These are phyloP conservation scores for Pseudocercospora cruenta DNA, from an alignment of 2,329 filamentous ascomycete species.

Conservation along the genomic window DNA sequence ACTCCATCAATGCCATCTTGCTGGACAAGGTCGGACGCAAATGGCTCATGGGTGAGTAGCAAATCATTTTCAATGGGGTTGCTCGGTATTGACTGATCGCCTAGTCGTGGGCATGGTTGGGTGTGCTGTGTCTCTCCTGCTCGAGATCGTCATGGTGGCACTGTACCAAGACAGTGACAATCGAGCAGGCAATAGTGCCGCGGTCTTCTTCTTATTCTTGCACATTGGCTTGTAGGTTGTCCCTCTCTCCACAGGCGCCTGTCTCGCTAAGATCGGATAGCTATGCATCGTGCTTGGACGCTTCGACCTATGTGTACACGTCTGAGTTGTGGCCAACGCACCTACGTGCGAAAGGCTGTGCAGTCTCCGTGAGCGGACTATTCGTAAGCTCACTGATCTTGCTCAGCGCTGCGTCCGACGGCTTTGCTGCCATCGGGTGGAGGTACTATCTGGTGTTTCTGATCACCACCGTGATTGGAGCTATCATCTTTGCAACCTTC, in stretches of 20 bases:
- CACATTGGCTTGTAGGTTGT: neutral
- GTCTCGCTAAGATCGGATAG: slow-evolving; percentile 14
- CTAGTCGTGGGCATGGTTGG: slow-evolving; percentile 7
- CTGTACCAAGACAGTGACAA: neutral
- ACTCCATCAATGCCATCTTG: slow-evolving; percentile 4
- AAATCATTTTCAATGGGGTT: no score
- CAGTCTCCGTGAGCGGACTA: neutral
- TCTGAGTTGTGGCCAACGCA: slow-evolving; percentile 42
- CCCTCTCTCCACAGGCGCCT: no score
- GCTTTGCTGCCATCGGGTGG: slow-evolving; percentile 14
- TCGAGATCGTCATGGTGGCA: slow-evolving; percentile 8
- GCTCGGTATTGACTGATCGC: no score
- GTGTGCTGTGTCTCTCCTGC: slow-evolving; percentile 9
- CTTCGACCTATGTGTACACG: slow-evolving; percentile 39
- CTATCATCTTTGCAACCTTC: neutral
- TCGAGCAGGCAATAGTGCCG: neutral
- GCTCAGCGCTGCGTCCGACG: slow-evolving; percentile 5
- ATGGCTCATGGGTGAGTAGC: neutral
- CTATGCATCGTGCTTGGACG: slow-evolving; percentile 36
- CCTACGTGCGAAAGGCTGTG: neutral
- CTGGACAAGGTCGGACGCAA: neutral
- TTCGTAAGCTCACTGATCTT: neutral
- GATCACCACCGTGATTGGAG: neutral
- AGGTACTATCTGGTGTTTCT: slow-evolving; percentile 11
- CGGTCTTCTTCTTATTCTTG: slow-evolving; percentile 14